Base-by-base conservation (phyloP, 2,329 filamentous ascomycete species). In the Volutella citrinella region DNA sequence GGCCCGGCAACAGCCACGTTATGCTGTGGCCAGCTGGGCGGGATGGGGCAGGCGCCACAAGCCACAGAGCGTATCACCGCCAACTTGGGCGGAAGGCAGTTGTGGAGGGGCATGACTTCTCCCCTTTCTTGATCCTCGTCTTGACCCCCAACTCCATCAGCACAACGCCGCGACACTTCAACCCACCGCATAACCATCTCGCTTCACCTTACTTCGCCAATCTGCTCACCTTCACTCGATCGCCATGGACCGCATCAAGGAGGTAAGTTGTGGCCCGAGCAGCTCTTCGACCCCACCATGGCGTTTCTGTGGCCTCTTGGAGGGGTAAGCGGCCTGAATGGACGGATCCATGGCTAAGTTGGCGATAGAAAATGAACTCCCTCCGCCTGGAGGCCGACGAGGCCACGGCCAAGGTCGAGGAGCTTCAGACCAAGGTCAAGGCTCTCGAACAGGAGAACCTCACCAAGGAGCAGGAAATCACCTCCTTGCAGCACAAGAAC, bases 381-480 rank as follows among this genome's bases (percentile, higher is more conserved):
- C 88, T 98, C 73, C 90, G 91, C 64, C 71, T 91, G 68, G 88
- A 97, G 78, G 86, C 88, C 59, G 93, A 97, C 61, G 85, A 93
- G 63, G 82, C 87, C 48, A 70, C 80, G 48, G 69, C 74, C 62
- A 85, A 91, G 72, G 83, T 84, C 48, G 87, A 96, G 63, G 91
- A 97, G 70, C 80, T 95, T 51, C 82, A 93, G 71, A 51, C 68
- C 56, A 90, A 87, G 71, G 78, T 96, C 71, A 97, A 96, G 78
- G 66, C 70, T 34, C 78, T 97, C 47, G 90, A 98, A 72, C 85
- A 95, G 68, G 91, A 97, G 73, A 95, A 89, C 66, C 77, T 95
- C 45, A 76, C 84, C 62, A 97, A 97, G 76, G 93, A 97, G 74
- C 90, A 97, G 70, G 91, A 97, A 66, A 95, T 97, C 67, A 94